These are phyloP conservation scores for Suhomyces bokatorum DNA, from an alignment of 1,139 yeast genomes.

Conservation along the genomic window DNA sequence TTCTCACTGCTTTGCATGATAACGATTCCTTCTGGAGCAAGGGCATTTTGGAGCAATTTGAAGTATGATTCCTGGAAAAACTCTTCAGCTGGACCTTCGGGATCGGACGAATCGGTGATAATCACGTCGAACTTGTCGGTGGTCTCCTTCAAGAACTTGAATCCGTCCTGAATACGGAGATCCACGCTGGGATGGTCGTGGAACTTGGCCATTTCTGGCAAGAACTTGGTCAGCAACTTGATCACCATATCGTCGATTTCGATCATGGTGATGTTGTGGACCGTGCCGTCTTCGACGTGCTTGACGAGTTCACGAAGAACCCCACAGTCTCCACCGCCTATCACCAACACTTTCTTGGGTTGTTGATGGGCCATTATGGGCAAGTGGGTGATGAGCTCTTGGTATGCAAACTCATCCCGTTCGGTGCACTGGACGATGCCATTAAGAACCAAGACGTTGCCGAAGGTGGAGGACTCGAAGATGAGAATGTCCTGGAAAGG, in stretches of 20 bases:
- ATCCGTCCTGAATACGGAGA: constrained; percentile 84
- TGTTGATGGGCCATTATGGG: constrained; percentile 74
- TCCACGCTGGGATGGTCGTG: constrained; percentile 71
- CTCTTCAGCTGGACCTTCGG: constrained; percentile 97
- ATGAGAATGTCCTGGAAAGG: constrained; percentile 53
- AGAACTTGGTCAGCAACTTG: constrained; percentile 66
- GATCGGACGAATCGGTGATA: constrained; percentile 94
- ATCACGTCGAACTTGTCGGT: constrained; percentile 70
- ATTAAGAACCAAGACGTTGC: constrained; percentile 81
- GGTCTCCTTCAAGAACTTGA: constrained; percentile 62
- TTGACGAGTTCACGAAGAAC: constrained; percentile 83
- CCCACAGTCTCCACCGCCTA: constrained; percentile 96
- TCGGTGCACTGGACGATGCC: constrained; percentile 89
- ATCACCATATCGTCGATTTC: constrained; percentile 92
- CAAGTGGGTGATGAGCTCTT: constrained; percentile 82
- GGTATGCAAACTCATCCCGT: constrained; percentile 87
- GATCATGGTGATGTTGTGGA: constrained; percentile 74
- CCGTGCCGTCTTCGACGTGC: constrained; percentile 53
- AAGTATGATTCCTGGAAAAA: constrained; percentile 86
- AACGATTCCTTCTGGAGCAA: constrained; percentile 69
- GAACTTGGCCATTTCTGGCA: constrained; percentile 79
- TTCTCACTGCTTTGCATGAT: constrained; percentile 92
- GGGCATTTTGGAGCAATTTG: constrained; percentile 64
- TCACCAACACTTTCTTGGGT: constrained; percentile 76
- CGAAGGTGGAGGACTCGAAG: constrained; percentile 72